Evolutionary conservation across 1,139 yeast species (phyloP), one percentile per base, ranked within the genome.

Genomic region (Suhomyces guaymorum): DNA sequence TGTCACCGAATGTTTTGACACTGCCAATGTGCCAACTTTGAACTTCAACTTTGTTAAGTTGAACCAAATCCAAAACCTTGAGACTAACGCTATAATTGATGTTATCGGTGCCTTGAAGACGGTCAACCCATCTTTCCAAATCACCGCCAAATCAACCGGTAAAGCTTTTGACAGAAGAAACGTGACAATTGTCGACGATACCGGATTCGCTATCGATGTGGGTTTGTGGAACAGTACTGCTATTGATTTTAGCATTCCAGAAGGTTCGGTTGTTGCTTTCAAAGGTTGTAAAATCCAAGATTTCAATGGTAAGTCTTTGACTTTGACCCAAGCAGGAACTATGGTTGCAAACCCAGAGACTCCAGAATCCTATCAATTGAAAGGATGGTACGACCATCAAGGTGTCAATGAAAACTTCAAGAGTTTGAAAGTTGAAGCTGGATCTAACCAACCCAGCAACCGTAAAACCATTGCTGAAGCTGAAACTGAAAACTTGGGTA

Each of bases 151-250:
- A 59, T 80, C 94, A 7, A 78, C 90, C 5, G 96, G 96, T 34
- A 85, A 87, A 54, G 87, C 92, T 3, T 90, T 82, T 55, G 92
- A 88, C 54, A 86, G 96, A 65, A 84, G 98, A 60, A 96, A 90
- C 53, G 70, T 94, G 29, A 71, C 78, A 4, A 68, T 94, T 46
- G 97, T 89, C 17, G 99, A 94, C 59, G 87, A 86, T 48, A 71
- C 95, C 7, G 84, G 84, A 30, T 78, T 74, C 47, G 82, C 89
- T 6, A 78, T 90, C 30, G 74, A 78, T 17, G 78, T 89, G 37
- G 96, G 97, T 1, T 68, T 94, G 44, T 94, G 98, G 98, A 92
- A 90, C 51, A 81, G 82, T 47, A 73, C 79, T 32, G 98, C 99
- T 2, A 59, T 79, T 16, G 87, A 85, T 36, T 94, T 92, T 57